Conservation (phyloP, 179 eudicot genomes). For the Camellia oleifera region DNA sequence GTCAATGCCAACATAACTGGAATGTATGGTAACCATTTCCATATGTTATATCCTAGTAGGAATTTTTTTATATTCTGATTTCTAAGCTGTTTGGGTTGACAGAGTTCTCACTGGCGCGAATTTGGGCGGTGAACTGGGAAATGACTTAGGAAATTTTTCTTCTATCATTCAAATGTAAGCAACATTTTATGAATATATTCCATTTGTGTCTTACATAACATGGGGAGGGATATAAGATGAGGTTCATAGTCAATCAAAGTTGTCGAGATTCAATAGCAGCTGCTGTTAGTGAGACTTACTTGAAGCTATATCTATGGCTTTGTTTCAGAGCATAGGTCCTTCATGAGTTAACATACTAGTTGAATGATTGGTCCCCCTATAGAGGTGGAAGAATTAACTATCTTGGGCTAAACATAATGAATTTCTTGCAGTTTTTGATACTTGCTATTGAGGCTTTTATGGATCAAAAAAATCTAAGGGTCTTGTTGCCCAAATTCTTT, state of each 20-base stretch:
- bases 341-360: neutral
- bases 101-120: conserved; percentile 57
- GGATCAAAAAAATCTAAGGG: neutral
- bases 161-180: conserved; percentile 80
- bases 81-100: conserved; percentile 22
- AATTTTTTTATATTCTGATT: neutral
- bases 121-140: conserved; percentile 77
- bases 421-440: neutral
- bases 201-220: neutral
- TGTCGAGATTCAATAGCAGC: neutral
- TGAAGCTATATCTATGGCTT: neutral
- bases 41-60: neutral
- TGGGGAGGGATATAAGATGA: conserved; percentile 2
- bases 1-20: conserved; percentile 78
- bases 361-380: neutral
- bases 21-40: conserved; percentile 45
- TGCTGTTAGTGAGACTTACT: neutral
- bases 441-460: neutral
- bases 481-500: no score
- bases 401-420: neutral
- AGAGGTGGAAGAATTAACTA: neutral
- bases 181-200: neutral
- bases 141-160: conserved; percentile 50
- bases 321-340: neutral
- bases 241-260: conserved; percentile 5